Conservation (phyloP, 1,284 basidiomycete species). For the Taiwanofungus camphoratus region DNA sequence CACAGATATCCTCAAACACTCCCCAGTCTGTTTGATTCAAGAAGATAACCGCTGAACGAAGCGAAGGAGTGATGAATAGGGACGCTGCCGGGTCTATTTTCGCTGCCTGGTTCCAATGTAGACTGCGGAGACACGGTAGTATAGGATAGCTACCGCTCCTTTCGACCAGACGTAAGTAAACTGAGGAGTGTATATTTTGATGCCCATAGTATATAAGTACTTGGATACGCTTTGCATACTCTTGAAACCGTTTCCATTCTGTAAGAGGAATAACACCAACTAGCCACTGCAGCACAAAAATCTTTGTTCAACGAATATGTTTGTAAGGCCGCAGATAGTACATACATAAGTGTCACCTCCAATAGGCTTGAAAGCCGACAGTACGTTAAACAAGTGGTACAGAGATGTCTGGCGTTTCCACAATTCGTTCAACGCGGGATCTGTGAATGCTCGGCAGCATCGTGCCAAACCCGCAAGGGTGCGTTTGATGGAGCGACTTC, state of each 20-base stretch:
- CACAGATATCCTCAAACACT: background rate
- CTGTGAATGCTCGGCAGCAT: conserved; percentile 23
- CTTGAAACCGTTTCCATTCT: conserved; percentile 5
- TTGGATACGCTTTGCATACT: conserved; percentile 7
- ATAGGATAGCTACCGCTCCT: background rate
- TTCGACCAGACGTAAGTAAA: conserved; percentile 1
- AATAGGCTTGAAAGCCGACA: conserved; percentile 2
- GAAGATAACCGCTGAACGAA: conserved; percentile 1
- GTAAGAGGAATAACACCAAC: background rate
- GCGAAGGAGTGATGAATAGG: conserved; percentile 3
- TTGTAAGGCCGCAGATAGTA: no score
- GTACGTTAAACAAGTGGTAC: conserved; percentile 4
- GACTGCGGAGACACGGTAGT: conserved; percentile 5
- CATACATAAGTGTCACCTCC: conserved; percentile 4
- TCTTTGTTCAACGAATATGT: no score
- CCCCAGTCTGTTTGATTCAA: background rate
- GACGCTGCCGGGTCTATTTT: background rate
- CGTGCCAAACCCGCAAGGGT: conserved; percentile 22
- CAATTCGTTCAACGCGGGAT: conserved; percentile 23
- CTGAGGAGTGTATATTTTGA: conserved; percentile 2
- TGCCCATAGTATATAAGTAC: background rate
- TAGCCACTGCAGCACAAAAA: background rate
- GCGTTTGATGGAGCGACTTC: conserved; percentile 6
- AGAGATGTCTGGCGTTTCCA: conserved; percentile 17
- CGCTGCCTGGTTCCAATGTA: conserved; percentile 4